Base-by-base conservation (phyloP, 1,139 yeast species). In the Candida buenavistaensis region DNA sequence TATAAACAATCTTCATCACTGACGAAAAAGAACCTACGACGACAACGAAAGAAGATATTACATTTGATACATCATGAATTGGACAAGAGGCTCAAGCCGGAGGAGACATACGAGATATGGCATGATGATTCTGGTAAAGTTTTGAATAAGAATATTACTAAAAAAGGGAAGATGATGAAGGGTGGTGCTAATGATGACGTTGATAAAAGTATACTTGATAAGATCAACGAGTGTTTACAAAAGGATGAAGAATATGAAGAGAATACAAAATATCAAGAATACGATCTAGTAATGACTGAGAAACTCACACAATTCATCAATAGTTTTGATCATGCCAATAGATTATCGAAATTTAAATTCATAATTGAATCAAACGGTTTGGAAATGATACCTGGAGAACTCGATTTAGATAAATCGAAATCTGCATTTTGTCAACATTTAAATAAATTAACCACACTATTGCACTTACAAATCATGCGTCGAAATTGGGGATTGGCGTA, bases 401-500 rank as follows among this genome's bases (percentile, higher is more conserved):
- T 19, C 3, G 35, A 30, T n/a, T 32, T 30, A 13, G 31, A 28
- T 16, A 28, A 33, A 17, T 12, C 37, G 14, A 32, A 12, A 15
- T 41, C 48, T 14, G 26, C 29, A 13, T 41, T 38, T 17, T 51
- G 46, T 24, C 60, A 55, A 30, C 73, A 69, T 46, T 40, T 62
- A 5, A 45, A 48, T 14, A 62, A 66, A 26, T 48, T 69, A 31
- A 55, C 51, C 14, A 53, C 55, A 6, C 52, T 69, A 16, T 45
- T 70, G 14, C 74, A 69, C 40, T 32, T 62, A 21, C 51, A 65
- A 35, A 51, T 81, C 4, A 51, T 73, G 26, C 54, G 67, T 16
- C 50, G 62, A 23, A 68, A 78, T n/a, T 82, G 86, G 86, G 48
- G 53, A 6, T 33, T 61, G 11, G 82, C 84, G 0, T 78, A 75